phyloP scores from a whole-genome alignment of 2,329 filamentous ascomycete genomes.

The Boeremia lycopersici region DNA sequence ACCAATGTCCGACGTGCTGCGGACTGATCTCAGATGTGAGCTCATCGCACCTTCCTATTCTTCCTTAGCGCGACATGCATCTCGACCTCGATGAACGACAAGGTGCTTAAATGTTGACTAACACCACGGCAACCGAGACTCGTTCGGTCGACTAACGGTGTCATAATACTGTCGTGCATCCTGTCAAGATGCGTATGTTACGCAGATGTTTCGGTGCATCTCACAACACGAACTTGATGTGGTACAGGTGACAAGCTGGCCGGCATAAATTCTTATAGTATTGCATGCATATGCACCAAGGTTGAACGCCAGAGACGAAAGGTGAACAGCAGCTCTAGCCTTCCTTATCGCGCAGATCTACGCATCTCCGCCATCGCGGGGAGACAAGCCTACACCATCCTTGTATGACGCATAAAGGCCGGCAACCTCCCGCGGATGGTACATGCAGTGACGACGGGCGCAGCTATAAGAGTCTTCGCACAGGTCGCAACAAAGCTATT shows the following conservation, averaged over 20 bases:
- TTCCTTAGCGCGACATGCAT: constrained; percentile 9
- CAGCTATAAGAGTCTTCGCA: constrained; percentile 19
- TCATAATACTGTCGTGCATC: not conserved
- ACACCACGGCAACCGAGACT: not conserved
- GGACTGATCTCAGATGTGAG: constrained; percentile 10
- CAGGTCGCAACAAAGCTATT: not conserved
- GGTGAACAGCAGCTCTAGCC: constrained; percentile 1
- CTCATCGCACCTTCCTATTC: constrained; percentile 28
- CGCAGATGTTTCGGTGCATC: constrained; percentile 6
- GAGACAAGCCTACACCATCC: constrained; percentile 6
- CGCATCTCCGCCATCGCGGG: constrained; percentile 14
- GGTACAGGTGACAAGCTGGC: constrained; percentile 6
- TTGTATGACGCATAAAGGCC: constrained; percentile 21
- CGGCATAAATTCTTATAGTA: not conserved
- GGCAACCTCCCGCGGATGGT: constrained; percentile 15
- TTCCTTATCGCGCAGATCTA: constrained; percentile 28
- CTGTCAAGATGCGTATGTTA: constrained; percentile 1
- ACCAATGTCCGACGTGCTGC: constrained; percentile 16
- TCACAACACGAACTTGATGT: constrained; percentile 8
- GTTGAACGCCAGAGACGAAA: not conserved
- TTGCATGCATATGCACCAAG: constrained; percentile 7
- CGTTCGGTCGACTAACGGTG: not conserved
- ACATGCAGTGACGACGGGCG: constrained; percentile 3
- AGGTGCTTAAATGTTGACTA: constrained; percentile 2
- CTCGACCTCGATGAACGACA: constrained; percentile 5